Evolutionary conservation across 208 protist species (phyloP).

Genomic region (Endotrypanum monterogeii): DNA sequence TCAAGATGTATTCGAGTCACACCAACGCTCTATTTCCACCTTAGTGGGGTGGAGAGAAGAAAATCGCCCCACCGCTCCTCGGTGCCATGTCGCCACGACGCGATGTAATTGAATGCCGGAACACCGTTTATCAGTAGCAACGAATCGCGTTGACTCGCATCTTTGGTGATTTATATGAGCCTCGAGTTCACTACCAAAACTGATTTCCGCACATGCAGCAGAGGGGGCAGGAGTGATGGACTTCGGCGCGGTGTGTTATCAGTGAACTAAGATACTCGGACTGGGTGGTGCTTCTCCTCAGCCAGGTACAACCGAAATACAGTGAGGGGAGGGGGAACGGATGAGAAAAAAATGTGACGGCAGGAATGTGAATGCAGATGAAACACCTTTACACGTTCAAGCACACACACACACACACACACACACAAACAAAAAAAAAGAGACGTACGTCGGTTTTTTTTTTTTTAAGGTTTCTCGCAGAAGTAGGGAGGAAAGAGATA

Average conservation of each 20-base stretch:
- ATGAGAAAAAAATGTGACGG: background rate
- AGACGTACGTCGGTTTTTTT: background rate
- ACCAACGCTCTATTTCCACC: too few species aligned
- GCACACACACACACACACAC: too few species aligned
- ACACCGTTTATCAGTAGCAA: background rate
- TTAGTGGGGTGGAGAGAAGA: too few species aligned
- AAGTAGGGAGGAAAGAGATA: background rate
- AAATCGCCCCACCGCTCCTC: too few species aligned
- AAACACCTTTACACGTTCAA: background rate
- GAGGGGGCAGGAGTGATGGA: background rate
- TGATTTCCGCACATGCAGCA: background rate
- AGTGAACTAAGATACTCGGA: background rate
- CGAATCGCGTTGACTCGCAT: background rate
- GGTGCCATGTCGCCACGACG: background rate
- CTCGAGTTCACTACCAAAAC: background rate
- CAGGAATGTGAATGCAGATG: background rate
- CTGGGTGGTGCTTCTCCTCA: background rate
- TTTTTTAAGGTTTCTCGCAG: too few species aligned
- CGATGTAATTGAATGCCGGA: background rate
- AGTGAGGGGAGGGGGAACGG: background rate
- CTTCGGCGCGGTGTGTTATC: background rate
- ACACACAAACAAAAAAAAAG: background rate
- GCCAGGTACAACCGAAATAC: too few species aligned
- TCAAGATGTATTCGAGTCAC: background rate
- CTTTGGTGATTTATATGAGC: background rate